These are phyloP conservation scores for Gymnopus androsaceus DNA, from an alignment of 1,284 basidiomycete genomes.

Conservation along the genomic window DNA sequence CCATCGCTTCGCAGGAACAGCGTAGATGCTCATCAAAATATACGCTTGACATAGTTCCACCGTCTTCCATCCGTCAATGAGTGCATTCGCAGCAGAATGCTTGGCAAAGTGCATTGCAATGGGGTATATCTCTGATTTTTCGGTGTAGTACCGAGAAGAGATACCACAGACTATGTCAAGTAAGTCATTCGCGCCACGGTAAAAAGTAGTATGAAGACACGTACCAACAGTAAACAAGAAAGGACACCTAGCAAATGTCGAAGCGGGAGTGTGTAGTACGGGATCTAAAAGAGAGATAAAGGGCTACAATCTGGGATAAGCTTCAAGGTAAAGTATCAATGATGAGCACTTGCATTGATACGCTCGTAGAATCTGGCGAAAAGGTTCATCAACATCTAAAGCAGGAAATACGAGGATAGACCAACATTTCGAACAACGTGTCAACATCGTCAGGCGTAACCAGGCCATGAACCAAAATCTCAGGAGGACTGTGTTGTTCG, in stretches of 20 bases:
- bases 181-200: conserved; percentile 8
- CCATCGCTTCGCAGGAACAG: conserved; percentile 77
- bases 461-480: conserved; percentile 80
- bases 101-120: conserved; percentile 88
- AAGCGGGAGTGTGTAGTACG: conserved; percentile 67
- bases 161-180: conserved; percentile 67
- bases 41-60: conserved; percentile 79
- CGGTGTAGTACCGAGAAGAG: conserved; percentile 71
- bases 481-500: conserved; percentile 78
- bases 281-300: conserved; percentile 77
- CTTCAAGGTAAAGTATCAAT: neutral
- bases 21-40: conserved; percentile 78
- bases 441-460: conserved; percentile 82
- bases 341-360: conserved; percentile 59
- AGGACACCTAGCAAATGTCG: conserved; percentile 76
- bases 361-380: conserved; percentile 62
- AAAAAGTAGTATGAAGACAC: conserved; percentile 32
- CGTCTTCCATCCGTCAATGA: conserved; percentile 82
- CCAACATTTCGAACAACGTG: conserved; percentile 81
- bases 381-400: neutral
- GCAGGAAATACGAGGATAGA: conserved; percentile 27
- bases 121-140: conserved; percentile 79
- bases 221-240: conserved; percentile 81
- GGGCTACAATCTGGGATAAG: conserved; percentile 43
- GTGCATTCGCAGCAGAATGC: conserved; percentile 74